phyloP scores from a whole-genome alignment of 768 basidiomycete species.

The Punctularia strigosozonata region DNA sequence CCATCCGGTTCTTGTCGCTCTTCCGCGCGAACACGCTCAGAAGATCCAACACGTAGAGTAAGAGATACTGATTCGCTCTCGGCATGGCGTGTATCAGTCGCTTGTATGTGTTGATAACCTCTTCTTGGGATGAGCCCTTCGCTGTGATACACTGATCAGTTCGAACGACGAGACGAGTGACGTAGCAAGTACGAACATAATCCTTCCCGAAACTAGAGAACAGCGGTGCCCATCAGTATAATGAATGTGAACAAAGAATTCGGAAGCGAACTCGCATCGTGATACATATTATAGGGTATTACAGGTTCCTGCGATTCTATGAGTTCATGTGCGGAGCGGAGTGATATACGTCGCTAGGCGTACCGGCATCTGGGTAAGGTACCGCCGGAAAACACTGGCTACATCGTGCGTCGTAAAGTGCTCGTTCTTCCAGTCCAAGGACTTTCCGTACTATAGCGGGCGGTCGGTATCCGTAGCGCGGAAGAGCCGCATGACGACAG shows the following conservation, averaged over 20 bases:
- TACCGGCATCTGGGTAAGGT: slow-evolving; percentile 94
- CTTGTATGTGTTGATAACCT: slow-evolving; percentile 73
- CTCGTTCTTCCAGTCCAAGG: slow-evolving; percentile 80
- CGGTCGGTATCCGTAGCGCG: slow-evolving; percentile 1
- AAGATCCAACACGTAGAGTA: slow-evolving; percentile 93
- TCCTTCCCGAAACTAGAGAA: slow-evolving; percentile 61
- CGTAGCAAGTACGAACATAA: slow-evolving; percentile 36
- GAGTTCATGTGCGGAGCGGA: background rate
- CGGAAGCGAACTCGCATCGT: slow-evolving; percentile 47
- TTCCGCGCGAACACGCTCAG: slow-evolving; percentile 91
- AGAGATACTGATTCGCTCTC: slow-evolving; percentile 85
- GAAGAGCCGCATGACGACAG: background rate
- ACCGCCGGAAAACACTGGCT: slow-evolving; percentile 91
- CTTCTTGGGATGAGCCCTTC: slow-evolving; percentile 54
- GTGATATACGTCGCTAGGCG: slow-evolving; percentile 23
- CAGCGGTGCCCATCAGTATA: background rate
- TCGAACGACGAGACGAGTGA: background rate
- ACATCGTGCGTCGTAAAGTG: slow-evolving; percentile 93
- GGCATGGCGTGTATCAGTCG: slow-evolving; percentile 77
- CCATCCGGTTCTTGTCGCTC: slow-evolving; percentile 91
- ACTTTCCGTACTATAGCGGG: slow-evolving; percentile 73
- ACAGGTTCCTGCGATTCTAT: slow-evolving; percentile 66
- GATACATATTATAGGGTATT: slow-evolving; percentile 84
- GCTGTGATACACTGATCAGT: slow-evolving; percentile 26
- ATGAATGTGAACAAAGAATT: slow-evolving; percentile 8